Percentiles rank a stretch among this genome's conserved stretches.
Evolutionary conservation across 257 asterid genomes (phyloP).

Genomic region (Fraxinus quadrangulata): DNA sequence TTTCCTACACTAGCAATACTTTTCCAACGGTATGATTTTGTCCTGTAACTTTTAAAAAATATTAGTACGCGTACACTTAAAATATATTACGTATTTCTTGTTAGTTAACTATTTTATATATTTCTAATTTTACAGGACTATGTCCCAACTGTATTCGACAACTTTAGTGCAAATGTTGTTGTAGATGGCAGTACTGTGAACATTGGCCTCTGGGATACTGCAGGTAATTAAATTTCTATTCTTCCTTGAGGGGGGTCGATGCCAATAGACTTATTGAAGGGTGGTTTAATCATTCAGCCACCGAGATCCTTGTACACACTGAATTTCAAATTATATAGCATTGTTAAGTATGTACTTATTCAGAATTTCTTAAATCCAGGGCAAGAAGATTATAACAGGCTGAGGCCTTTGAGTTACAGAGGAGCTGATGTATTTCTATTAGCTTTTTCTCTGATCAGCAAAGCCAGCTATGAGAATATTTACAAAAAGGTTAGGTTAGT

Average conservation of each 20-base stretch:
- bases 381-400: conserved; percentile 87
- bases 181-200: conserved; percentile 84
- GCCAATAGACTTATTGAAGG: not conserved
- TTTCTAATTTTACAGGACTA: conserved; percentile 50
- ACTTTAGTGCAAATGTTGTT: conserved; percentile 85
- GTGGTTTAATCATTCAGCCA: no score
- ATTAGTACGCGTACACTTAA: no score
- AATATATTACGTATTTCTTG: no score
- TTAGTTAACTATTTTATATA: not conserved
- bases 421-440: conserved; percentile 85
- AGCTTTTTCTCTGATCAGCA: conserved; percentile 80
- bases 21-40: conserved; percentile 58
- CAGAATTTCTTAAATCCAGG: conserved; percentile 40
- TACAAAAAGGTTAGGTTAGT: conserved; percentile 58
- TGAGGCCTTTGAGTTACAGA: conserved; percentile 83
- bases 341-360: not conserved
- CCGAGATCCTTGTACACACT: no score
- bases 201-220: conserved; percentile 94
- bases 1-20: conserved; percentile 82
- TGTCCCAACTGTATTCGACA: conserved; percentile 87
- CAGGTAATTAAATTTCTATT: conserved; percentile 41
- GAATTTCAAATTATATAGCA: not conserved
- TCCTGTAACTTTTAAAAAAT: not conserved
- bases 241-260: not conserved
- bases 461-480: conserved; percentile 85